These are phyloP conservation scores for Zasmidium cellare DNA, from an alignment of 2,329 filamentous ascomycete genomes.

Conservation along the genomic window DNA sequence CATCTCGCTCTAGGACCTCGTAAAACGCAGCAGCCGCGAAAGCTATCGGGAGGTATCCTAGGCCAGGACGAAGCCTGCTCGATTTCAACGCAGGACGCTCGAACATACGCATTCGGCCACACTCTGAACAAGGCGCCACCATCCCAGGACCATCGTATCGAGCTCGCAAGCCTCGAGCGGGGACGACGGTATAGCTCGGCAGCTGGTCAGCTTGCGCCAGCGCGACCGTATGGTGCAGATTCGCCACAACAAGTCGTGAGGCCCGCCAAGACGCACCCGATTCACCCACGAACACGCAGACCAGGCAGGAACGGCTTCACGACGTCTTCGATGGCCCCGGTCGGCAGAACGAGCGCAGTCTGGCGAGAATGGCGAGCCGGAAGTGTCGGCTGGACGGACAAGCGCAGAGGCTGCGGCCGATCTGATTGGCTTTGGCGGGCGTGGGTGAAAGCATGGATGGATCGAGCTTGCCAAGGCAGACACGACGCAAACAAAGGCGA, in stretches of 20 bases:
- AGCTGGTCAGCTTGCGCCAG: constrained; percentile 5
- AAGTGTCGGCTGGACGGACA: constrained; percentile 5
- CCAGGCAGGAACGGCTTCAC: neutral
- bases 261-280: neutral
- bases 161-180: neutral
- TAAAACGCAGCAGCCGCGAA: too few species aligned
- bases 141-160: neutral
- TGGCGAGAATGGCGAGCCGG: neutral
- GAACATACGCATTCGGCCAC: neutral
- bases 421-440: constrained; percentile 11
- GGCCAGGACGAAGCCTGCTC: too few species aligned
- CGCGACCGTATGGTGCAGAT: neutral
- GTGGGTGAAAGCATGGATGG: constrained; percentile 3
- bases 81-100: neutral
- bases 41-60: too few species aligned
- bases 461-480: constrained; percentile 14
- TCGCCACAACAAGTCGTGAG: neutral
- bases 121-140: neutral
- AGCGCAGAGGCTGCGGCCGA: constrained; percentile 2
- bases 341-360: neutral
- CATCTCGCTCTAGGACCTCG: too few species aligned
- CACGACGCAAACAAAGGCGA: constrained; percentile 10
- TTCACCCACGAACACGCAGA: neutral
- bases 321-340: neutral
- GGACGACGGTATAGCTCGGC: neutral